phyloP scores from a whole-genome alignment of 2,329 filamentous ascomycete species.

The Diaporthe sp. region DNA sequence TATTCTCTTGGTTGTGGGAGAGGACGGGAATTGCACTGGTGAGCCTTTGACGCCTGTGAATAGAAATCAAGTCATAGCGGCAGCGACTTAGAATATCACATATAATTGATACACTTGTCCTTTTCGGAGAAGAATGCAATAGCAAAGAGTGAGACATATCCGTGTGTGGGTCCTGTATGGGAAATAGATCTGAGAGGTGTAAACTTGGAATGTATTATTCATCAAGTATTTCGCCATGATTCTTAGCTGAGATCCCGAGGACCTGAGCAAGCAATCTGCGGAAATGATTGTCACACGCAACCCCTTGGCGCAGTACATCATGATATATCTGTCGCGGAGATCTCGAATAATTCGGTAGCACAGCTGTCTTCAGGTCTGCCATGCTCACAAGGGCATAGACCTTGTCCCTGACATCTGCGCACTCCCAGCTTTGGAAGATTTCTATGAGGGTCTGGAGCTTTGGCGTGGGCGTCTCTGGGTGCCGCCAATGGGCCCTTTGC shows the following conservation, averaged over 20 bases:
- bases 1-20: slow-evolving; percentile 42
- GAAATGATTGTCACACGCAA: background rate
- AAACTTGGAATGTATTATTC: background rate
- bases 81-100: background rate
- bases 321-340: slow-evolving; percentile 1
- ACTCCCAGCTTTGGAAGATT: background rate
- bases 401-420: slow-evolving; percentile 1
- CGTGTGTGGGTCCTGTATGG: too few species aligned
- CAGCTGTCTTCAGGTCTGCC: background rate
- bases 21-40: background rate
- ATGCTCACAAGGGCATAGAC: slow-evolving; percentile 9
- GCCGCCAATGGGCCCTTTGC: slow-evolving; percentile 17
- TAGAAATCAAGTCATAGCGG: background rate
- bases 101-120: background rate
- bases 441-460: slow-evolving; percentile 12
- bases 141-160: too few species aligned
- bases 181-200: too few species aligned
- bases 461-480: slow-evolving; percentile 1
- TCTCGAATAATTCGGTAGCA: background rate
- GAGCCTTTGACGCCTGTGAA: background rate
- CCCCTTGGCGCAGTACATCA: background rate
- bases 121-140: too few species aligned
- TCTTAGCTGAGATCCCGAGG: background rate
- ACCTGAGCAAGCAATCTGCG: background rate
- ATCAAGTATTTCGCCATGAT: fast-evolving